Evolutionary conservation across 805 yeast genomes (phyloP), one percentile per base, ranked within the genome.

Genomic region (Sugiyamaella americana): DNA sequence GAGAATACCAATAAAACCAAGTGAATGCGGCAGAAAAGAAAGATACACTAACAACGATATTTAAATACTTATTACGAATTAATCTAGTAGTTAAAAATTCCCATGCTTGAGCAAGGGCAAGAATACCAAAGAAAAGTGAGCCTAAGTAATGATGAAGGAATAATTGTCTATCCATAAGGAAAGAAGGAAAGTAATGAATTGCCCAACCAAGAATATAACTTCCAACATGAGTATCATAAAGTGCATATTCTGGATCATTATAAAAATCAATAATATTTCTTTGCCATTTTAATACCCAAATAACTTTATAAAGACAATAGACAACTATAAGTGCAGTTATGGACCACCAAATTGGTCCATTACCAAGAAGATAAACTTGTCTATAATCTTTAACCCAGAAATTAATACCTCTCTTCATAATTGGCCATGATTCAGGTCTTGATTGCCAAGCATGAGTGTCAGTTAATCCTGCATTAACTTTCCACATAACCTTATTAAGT

Each of bases 81-180:
- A 66, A 17, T 21, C 57, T 44, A 17, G 58, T 53, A 35, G 59
- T 50, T 35, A 65, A 22, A 35, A 66, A 58, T 52, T 71, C 72
- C 57, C 67, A 59, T 35, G 51, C 58, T 56, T 84, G 89, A n/a
- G 84, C 85, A 43, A 87, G 69, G 2, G 83, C 86, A 53, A 87
- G 71, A 45, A 86, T 72, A 40, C 87, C 93, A 66, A 93, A 93
- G 69, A 87, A 93, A 44, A 87, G 76, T 1, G 98, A 87, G 47
- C 96, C 97, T 55, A 93, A 69, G 65, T 91, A 91, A 66, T 89
- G 98, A 66, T 89, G 98, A 62, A 89, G 71, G 71, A 91, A 89
- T 67, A 89, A 67, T 69, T 89, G 97, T 69, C 98, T 80, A 20
- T 81, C 88, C 98, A 89, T 89, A 49, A 89, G 69, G 58, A 74